Conservation (phyloP, 305 asterid genomes). For the Ajuga reptans region DNA sequence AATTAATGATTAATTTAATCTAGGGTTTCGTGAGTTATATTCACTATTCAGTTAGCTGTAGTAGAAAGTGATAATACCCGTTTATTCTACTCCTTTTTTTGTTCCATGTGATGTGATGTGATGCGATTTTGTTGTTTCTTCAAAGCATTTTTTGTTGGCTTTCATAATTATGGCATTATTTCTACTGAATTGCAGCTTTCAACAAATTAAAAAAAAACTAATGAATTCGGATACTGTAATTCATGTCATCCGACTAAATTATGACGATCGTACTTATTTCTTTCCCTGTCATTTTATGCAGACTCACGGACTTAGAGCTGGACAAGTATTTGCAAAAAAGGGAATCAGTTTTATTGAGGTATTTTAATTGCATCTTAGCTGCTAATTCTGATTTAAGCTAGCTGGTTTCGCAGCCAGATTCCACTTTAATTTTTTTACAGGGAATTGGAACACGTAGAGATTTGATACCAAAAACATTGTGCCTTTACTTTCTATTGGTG, state of each 20-base stretch:
- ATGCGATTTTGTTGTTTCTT: conserved; percentile 6
- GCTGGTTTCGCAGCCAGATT: conserved; percentile 6
- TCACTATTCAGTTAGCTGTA: too few relatives aligned
- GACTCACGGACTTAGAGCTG: conserved; percentile 85
- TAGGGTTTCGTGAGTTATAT: neutral
- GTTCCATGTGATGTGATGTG: neutral
- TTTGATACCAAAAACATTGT: neutral
- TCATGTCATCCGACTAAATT: neutral
- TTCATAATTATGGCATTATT: neutral
- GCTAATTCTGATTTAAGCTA: neutral
- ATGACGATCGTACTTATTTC: neutral
- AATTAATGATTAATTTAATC: neutral
- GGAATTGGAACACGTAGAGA: neutral
- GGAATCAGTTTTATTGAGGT: conserved; percentile 79
- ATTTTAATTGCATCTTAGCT: conserved; percentile 10
- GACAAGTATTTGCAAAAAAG: conserved; percentile 54
- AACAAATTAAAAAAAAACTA: neutral
- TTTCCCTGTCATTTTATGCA: conserved; percentile 23
- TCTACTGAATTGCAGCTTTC: neutral
- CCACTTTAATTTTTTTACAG: neutral
- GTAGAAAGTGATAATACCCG: neutral
- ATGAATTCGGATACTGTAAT: neutral
- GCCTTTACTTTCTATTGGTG: neutral
- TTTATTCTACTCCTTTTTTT: neutral
- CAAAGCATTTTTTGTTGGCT: neutral